Conservation (phyloP, 768 basidiomycete genomes). For the Obba rivulosa region DNA sequence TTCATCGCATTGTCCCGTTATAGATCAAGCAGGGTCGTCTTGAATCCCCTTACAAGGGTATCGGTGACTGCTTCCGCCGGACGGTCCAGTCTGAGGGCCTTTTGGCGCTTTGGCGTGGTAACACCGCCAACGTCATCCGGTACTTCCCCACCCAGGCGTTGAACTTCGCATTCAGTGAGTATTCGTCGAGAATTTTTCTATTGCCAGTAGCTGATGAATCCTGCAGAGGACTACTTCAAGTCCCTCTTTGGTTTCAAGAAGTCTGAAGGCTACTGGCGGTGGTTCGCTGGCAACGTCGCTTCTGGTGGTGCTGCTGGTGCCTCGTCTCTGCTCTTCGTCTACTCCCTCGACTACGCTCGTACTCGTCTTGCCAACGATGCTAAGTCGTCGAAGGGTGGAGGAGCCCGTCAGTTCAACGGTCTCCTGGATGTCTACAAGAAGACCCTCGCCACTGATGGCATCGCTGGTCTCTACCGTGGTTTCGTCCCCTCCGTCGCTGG, state of each 20-base stretch:
- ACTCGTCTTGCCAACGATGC: slow-evolving; percentile 98
- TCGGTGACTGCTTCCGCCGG: slow-evolving; percentile 85
- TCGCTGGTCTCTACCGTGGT: slow-evolving; percentile 99
- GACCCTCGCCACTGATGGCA: slow-evolving; percentile 95
- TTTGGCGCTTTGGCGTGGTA: slow-evolving; percentile 96
- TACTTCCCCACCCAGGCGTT: slow-evolving; percentile 99
- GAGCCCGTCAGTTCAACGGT: slow-evolving; percentile 97
- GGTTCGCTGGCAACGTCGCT: slow-evolving; percentile 97
- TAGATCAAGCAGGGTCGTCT: slow-evolving; percentile 99
- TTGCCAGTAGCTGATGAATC: slow-evolving; percentile 13
- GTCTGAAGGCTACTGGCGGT: slow-evolving; percentile 94
- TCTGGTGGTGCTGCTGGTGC: slow-evolving; percentile 99
- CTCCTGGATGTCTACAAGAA: slow-evolving; percentile 96
- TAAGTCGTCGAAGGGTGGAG: slow-evolving; percentile 92
- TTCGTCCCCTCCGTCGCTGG: slow-evolving; percentile 99
- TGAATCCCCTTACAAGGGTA: slow-evolving; percentile 92
- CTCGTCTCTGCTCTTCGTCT: slow-evolving; percentile 96
- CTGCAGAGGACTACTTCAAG: slow-evolving; percentile 95
- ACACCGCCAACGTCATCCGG: slow-evolving; percentile 99
- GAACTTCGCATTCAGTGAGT: slow-evolving; percentile 99
- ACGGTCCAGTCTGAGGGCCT: slow-evolving; percentile 96
- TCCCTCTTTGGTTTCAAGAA: slow-evolving; percentile 99
- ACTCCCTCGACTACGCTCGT: slow-evolving; percentile 99
- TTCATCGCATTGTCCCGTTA: slow-evolving; percentile 1
- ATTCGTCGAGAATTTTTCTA: not conserved